These are phyloP conservation scores for Penicillium odoratum DNA, from an alignment of 495 filamentous ascomycete genomes.

Conservation along the genomic window DNA sequence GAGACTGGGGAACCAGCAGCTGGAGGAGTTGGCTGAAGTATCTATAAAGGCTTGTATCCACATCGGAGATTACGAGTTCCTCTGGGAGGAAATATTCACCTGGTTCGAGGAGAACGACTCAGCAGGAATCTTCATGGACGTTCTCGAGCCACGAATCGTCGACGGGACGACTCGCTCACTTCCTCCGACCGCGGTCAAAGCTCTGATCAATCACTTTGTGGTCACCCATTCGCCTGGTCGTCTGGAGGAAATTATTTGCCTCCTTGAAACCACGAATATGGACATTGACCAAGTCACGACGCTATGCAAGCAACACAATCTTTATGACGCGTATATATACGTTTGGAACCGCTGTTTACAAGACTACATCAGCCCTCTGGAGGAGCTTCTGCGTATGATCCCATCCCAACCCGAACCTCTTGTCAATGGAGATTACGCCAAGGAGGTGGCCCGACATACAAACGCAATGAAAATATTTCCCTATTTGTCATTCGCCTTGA, in stretches of 20 bases:
- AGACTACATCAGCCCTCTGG: conserved; percentile 88
- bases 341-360: conserved; percentile 89
- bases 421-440: conserved; percentile 36
- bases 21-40: conserved; percentile 76
- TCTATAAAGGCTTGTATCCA: conserved; percentile 81
- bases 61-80: conserved; percentile 73
- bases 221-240: conserved; percentile 66
- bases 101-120: conserved; percentile 78
- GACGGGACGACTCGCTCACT: conserved; percentile 72
- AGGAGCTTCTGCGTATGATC: conserved; percentile 79
- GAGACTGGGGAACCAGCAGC: conserved; percentile 54
- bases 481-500: conserved; percentile 90
- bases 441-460: conserved; percentile 37
- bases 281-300: conserved; percentile 92
- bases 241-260: conserved; percentile 93
- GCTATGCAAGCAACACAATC: conserved; percentile 83
- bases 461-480: conserved; percentile 92
- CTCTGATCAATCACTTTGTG: conserved; percentile 78
- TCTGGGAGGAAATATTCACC: conserved; percentile 89
- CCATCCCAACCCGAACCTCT: conserved; percentile 29
- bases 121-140: conserved; percentile 78
- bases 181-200: conserved; percentile 83
- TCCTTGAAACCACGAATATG: conserved; percentile 84
- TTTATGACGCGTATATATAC: conserved; percentile 96
- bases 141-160: conserved; percentile 80